These are phyloP conservation scores for Hypomyces rosellus DNA, from an alignment of 2,329 filamentous ascomycete genomes.

Conservation along the genomic window DNA sequence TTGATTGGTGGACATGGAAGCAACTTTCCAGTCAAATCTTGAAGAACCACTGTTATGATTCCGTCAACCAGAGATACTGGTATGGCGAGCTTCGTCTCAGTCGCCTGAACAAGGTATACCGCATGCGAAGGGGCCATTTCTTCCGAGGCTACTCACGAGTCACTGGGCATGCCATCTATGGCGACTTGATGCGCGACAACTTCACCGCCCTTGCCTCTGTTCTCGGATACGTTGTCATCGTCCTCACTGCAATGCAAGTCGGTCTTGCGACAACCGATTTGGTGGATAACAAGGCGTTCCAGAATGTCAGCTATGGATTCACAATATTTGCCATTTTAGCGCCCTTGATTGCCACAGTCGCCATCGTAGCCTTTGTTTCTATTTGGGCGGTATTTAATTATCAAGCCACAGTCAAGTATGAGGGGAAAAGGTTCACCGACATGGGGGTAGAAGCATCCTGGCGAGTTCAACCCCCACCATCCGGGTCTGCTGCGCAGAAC, in stretches of 20 bases:
- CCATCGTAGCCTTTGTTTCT: slow-evolving; percentile 10
- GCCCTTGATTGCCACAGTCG: slow-evolving; percentile 24
- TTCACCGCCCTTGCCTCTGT: slow-evolving; percentile 33
- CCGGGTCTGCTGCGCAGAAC: too few species aligned
- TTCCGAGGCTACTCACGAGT: slow-evolving; percentile 17
- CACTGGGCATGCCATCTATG: slow-evolving; percentile 26
- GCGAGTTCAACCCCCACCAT: not conserved
- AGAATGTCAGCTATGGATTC: slow-evolving; percentile 40
- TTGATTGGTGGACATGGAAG: slow-evolving; percentile 34
- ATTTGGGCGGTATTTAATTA: not conserved
- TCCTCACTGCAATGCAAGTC: slow-evolving; percentile 45
- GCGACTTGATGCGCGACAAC: slow-evolving; percentile 36
- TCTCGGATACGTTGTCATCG: slow-evolving; percentile 37
- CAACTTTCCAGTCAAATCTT: slow-evolving; percentile 19
- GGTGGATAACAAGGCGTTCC: slow-evolving; percentile 29
- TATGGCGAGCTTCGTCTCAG: slow-evolving; percentile 35
- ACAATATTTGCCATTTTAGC: slow-evolving; percentile 40
- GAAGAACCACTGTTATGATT: slow-evolving; percentile 16
- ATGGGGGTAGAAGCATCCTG: not conserved
- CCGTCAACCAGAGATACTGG: slow-evolving; percentile 29
- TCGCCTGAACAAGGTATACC: slow-evolving; percentile 37
- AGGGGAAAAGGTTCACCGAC: not conserved
- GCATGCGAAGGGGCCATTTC: slow-evolving; percentile 12
- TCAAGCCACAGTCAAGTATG: not conserved
- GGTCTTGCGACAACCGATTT: slow-evolving; percentile 33